Percentiles rank a stretch among this genome's conserved stretches.
Evolutionary conservation across 2,329 filamentous ascomycete genomes (phyloP).

Genomic region (Sporothrix pseudoabietina): DNA sequence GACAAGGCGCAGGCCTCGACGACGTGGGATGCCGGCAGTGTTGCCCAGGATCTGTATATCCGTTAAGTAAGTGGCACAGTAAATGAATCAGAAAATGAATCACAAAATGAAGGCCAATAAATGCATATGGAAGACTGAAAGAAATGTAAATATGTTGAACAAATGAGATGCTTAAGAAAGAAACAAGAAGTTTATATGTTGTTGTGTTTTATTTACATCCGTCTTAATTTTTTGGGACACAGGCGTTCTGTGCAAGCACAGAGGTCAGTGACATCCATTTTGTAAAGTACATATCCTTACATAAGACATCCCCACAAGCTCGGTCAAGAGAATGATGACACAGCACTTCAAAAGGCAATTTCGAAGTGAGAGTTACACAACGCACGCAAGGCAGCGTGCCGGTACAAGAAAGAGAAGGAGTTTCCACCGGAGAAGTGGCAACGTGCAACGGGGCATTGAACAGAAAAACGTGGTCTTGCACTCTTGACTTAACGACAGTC

Average conservation of each 20-base stretch:
- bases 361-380: neutral
- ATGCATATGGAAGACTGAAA: neutral
- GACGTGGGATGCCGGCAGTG: slow-evolving; percentile 9
- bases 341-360: too few relatives aligned
- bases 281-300: too few relatives aligned
- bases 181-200: too few relatives aligned
- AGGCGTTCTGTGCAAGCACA: too few relatives aligned
- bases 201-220: too few relatives aligned
- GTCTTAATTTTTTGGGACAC: too few relatives aligned
- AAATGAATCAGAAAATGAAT: neutral
- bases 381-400: neutral
- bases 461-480: slow-evolving; percentile 3
- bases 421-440: neutral
- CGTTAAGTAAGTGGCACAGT: neutral
- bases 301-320: too few relatives aligned
- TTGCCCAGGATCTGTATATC: neutral
- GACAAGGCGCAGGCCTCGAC: neutral
- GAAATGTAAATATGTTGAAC: neutral
- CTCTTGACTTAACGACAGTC: neutral
- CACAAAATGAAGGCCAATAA: neutral
- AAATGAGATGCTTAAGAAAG: too few relatives aligned
- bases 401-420: neutral
- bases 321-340: too few relatives aligned
- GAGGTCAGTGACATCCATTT: too few relatives aligned
- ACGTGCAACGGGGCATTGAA: neutral